These are phyloP conservation scores for Neonectria coccinea DNA, from an alignment of 2,329 filamentous ascomycete species.

Conservation along the genomic window DNA sequence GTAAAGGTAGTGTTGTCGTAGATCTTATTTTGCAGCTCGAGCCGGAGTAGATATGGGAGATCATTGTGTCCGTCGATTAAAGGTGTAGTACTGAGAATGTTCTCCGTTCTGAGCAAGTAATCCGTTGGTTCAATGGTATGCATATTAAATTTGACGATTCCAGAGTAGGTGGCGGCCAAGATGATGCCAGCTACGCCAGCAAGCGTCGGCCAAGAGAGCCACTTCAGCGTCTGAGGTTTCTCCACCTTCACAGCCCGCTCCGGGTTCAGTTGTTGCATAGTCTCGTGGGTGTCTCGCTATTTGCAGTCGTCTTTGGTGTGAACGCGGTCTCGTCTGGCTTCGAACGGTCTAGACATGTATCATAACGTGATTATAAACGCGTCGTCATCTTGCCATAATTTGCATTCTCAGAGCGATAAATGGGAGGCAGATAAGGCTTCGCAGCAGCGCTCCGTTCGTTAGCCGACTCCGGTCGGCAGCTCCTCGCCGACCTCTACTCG, in stretches of 20 bases:
- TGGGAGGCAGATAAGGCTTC: neutral
- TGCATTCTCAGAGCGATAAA: neutral
- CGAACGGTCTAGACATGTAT: neutral
- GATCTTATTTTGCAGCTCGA: slow-evolving; percentile 33
- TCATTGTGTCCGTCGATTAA: slow-evolving; percentile 36
- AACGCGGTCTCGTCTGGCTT: neutral
- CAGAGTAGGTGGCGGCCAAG: neutral
- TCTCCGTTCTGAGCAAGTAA: slow-evolving; percentile 13
- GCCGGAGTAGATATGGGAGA: slow-evolving; percentile 26
- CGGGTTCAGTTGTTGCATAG: neutral
- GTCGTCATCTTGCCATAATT: neutral
- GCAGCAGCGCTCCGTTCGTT: neutral
- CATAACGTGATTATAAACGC: neutral
- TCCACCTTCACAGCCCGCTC: neutral
- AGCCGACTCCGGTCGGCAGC: neutral
- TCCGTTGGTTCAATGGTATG: slow-evolving; percentile 7
- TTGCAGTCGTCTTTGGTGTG: neutral
- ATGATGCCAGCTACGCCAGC: neutral
- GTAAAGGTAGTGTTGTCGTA: slow-evolving; percentile 19
- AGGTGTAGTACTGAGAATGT: slow-evolving; percentile 19
- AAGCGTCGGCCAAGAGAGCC: neutral
- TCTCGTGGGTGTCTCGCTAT: neutral
- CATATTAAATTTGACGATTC: neutral
- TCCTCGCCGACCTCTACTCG: neutral
- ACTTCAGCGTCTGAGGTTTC: neutral